Evolutionary conservation across 83 land plant genomes (phyloP).

Genomic region (Thuja plicata): DNA sequence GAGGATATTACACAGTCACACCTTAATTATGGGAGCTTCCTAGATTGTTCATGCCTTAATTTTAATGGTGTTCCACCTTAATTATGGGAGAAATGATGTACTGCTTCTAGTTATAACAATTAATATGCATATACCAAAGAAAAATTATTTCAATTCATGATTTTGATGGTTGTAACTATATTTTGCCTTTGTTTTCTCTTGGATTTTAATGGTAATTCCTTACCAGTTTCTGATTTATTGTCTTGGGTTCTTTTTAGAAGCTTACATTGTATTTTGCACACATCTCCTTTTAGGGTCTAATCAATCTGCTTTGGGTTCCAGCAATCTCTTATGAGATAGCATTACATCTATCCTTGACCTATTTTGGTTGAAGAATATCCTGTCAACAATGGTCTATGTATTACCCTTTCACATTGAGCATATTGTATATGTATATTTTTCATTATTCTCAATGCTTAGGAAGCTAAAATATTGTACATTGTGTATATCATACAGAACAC

Average conservation of each 20-base stretch:
- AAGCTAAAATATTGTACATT: not conserved
- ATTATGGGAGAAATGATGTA: too few species aligned
- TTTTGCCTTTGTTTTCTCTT: not conserved
- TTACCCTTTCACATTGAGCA: not conserved
- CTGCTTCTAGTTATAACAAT: not conserved
- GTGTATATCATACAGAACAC: constrained; percentile 55
- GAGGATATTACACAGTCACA: too few species aligned
- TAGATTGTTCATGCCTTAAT: too few species aligned
- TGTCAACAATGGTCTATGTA: not conserved
- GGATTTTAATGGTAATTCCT: not conserved
- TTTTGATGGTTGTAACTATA: not conserved
- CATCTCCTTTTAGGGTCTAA: not conserved
- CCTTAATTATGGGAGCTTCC: too few species aligned
- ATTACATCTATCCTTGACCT: not conserved
- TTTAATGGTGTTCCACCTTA: too few species aligned
- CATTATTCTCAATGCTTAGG: not conserved
- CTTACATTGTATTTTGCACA: not conserved
- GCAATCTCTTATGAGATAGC: not conserved
- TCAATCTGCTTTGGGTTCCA: not conserved
- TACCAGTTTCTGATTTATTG: too few species aligned
- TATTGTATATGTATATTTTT: not conserved
- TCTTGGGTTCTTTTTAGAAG: not conserved
- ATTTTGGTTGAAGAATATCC: not conserved
- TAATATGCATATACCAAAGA: too few species aligned
- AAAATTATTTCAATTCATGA: not conserved